A percentile compares a stretch with the other conserved stretches of the same genome.
Conservation (phyloP, 441 rosid genomes). For the Omphalea diandra region DNA sequence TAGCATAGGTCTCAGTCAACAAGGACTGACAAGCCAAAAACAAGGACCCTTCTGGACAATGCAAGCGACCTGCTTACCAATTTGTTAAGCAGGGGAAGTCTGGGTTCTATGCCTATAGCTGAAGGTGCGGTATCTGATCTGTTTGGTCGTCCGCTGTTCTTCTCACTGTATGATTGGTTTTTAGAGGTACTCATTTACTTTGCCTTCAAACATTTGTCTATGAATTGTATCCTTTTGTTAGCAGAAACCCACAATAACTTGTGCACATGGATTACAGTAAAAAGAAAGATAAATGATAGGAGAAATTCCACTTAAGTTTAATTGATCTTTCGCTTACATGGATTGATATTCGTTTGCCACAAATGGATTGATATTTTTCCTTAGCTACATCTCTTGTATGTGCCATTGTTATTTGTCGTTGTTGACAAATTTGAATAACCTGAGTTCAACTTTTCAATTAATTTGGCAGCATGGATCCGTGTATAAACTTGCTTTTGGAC, state of each 20-base stretch:
- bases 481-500: slow-evolving; percentile 97
- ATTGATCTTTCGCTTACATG: neutral
- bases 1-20: slow-evolving; percentile 66
- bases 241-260: no score
- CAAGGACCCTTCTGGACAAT: slow-evolving; percentile 68
- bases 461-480: slow-evolving; percentile 82
- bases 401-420: slow-evolving; percentile 6
- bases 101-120: slow-evolving; percentile 83
- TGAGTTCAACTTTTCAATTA: neutral
- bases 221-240: no score
- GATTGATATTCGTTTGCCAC: neutral
- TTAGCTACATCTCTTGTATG: neutral
- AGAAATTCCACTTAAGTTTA: neutral
- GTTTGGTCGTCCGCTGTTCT: slow-evolving; percentile 80
- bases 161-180: slow-evolving; percentile 87
- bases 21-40: slow-evolving; percentile 50
- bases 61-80: slow-evolving; percentile 86
- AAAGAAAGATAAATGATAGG: no score
- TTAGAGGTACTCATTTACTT: slow-evolving; percentile 51
- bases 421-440: slow-evolving; percentile 4
- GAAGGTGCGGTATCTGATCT: slow-evolving; percentile 93
- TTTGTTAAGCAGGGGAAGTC: slow-evolving; percentile 71
- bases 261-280: no score
- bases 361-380: neutral
- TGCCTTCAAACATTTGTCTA: slow-evolving; percentile 2